These are phyloP conservation scores for Jatropha curcas DNA, from an alignment of 345 rosid genomes.

Conservation along the genomic window DNA sequence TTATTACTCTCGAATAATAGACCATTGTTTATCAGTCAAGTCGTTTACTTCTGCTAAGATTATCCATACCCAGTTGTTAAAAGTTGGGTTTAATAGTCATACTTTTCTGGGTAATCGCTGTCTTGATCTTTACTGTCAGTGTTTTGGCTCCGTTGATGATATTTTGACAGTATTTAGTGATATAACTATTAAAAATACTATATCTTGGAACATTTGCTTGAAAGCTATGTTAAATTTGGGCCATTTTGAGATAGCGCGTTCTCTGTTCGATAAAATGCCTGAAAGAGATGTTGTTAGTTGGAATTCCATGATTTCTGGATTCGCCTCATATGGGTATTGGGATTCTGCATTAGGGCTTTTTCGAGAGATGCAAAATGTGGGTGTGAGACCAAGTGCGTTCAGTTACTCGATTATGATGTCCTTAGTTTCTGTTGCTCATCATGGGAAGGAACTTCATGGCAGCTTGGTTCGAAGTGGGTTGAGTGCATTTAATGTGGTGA, in stretches of 20 bases:
- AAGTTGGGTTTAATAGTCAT: constrained; percentile 46
- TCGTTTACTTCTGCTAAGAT: constrained; percentile 31
- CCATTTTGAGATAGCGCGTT: constrained; percentile 27
- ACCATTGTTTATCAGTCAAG: constrained; percentile 43
- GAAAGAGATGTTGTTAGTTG: constrained; percentile 64
- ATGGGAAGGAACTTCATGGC: constrained; percentile 64
- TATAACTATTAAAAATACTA: constrained; percentile 41
- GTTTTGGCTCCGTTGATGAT: constrained; percentile 39
- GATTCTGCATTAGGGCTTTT: constrained; percentile 42
- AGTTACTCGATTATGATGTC: constrained; percentile 61
- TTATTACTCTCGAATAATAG: constrained; percentile 42
- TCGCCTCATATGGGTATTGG: constrained; percentile 40
- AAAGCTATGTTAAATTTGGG: constrained; percentile 40
- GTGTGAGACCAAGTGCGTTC: constrained; percentile 48
- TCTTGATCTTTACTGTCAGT: constrained; percentile 56
- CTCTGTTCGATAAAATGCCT: constrained; percentile 67
- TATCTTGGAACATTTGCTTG: constrained; percentile 70
- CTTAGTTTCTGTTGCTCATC: constrained; percentile 40
- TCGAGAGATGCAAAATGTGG: constrained; percentile 48
- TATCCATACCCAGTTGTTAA: constrained; percentile 63
- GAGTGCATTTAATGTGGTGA: constrained; percentile 45
- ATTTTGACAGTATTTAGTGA: constrained; percentile 47
- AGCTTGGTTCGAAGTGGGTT: constrained; percentile 48
- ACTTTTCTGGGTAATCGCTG: constrained; percentile 72
- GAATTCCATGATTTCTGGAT: constrained; percentile 69